Evolutionary conservation across 208 protist species (phyloP).

Genomic region (Acanthamoeba polyphaga): DNA sequence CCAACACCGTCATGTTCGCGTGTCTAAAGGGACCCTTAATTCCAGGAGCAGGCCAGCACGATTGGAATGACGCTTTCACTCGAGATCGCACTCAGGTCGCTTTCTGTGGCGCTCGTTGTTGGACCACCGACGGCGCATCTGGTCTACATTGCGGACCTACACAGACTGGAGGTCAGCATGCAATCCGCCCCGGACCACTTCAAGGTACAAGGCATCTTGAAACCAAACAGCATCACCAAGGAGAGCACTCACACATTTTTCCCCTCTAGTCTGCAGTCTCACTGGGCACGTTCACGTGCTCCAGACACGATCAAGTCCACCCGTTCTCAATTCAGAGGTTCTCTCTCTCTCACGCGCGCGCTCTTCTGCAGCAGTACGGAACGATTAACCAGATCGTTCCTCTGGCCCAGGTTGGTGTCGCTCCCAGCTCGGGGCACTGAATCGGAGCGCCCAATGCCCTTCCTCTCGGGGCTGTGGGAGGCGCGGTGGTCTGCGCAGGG

Average conservation of each 20-base stretch:
- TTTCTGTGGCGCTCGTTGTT: not conserved
- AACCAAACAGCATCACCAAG: no score
- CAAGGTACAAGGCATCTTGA: not conserved
- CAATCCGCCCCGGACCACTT: not conserved
- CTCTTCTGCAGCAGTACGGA: not conserved
- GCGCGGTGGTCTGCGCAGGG: not conserved
- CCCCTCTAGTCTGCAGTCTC: not conserved
- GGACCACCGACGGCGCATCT: not conserved
- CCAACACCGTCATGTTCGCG: no score
- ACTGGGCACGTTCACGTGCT: not conserved
- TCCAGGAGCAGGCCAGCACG: no score
- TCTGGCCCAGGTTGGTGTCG: not conserved
- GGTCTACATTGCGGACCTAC: not conserved
- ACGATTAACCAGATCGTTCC: not conserved
- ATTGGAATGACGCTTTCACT: not conserved
- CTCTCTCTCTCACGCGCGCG: not conserved
- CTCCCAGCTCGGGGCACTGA: not conserved
- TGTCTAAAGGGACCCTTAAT: no score
- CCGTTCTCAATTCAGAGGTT: no score
- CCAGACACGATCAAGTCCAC: not conserved
- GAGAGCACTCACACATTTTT: not conserved
- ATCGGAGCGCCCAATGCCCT: not conserved
- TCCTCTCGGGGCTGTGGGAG: not conserved
- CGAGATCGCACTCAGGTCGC: not conserved
- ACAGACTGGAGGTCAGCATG: not conserved